Base-by-base conservation (phyloP, 2,329 filamentous ascomycete species). In the Beauveria pseudobassiana region DNA sequence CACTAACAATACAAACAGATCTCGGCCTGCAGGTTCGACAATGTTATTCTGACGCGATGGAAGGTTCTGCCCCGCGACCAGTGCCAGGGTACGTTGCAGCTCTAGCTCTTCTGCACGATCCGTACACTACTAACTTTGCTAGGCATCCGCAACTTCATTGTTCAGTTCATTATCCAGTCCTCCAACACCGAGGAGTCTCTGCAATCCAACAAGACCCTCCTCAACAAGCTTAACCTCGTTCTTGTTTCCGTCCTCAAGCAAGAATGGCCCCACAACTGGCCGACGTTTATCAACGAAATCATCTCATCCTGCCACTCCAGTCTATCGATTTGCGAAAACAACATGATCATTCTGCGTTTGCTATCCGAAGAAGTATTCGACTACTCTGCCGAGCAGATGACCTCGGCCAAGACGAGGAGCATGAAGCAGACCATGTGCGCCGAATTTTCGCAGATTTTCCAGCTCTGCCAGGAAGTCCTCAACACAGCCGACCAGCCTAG, bases 241-340 rank as follows among this genome's bases (percentile, higher is more conserved):
- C 88, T 99, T 66, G 91, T 99, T 69, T 97, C 93, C 62, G 93
- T 99, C 65, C 81, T 99, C 72, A 99, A 99, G 82, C 95, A 99
- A 78, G 95, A 99, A 77, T 99, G 95, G 95, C 95, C 95, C 62
- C 93, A 98, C 78, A 96, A 99, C 81, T 99, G 96, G 95, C 95
- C 96, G 12, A 96, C 92, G 22, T 99, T 99, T 77, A 98, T 99
- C 83, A 98, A 98, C 81, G 95, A 99, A 80, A 99, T 99, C 76
- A 92, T 99, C 69, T 89, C 91, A 24, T 93, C 95, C 61, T 98
- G 93, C 77, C 93, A 96, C 74, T 93, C 91, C 68, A 97, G 90
- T 76, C 81, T 99, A 59, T 95, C 93, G 43, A 96, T 99, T 69
- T 99, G 96, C 84, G 95, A 99, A 79, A 99, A 99, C 81, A 99